Base-by-base conservation (phyloP, 2,329 filamentous ascomycete genomes). In the Akanthomyces dipterigenus region DNA sequence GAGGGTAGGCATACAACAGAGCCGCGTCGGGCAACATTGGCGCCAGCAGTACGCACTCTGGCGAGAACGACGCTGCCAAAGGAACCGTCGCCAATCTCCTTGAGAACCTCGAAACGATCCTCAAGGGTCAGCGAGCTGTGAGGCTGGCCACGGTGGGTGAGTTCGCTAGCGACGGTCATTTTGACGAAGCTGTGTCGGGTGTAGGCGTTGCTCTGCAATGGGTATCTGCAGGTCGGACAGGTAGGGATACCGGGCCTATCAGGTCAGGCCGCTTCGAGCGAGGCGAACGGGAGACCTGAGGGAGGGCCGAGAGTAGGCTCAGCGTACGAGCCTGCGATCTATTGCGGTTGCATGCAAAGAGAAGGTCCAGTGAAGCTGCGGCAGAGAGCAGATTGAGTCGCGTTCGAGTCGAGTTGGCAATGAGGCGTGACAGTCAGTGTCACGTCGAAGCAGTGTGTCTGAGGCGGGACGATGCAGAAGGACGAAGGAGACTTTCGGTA, bases 81-180 rank as follows among this genome's bases (percentile, higher is more conserved):
- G 78, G 95, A 98, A 67, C 95, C 95, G 85, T 99, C 95, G 55
- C 95, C 95, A 73, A 99, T 96, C 71, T 99, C 95, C 77, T 98
- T 99, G 72, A 99, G 80, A 60, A 99, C 88, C 76, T 99, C 93
- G 73, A 97, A 99, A 68, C 93, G 88, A 73, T 99, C 95, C 73
- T 97, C 93, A 59, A 99, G 85, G 59, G 86, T 83, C 77, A 88
- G 70, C 77, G 82, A 70, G 73, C 80, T 78, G 61, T 83, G 79
- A 56, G 83, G 79, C 67, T 85, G 83, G 74, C 85, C 85, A 73
- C 89, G 85, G 69, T 87, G 85, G 75, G 88, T 83, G 70, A 86
- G 78, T 71, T 93, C 91, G 74, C 87, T 87, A 71, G 85, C 82
- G 75, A 91, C 85, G 50, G 89, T 90, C 90, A 96, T 96, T 67